Evolutionary conservation across 2,329 filamentous ascomycete species (phyloP).

Genomic region (Scopulariopsis brevicaulis): DNA sequence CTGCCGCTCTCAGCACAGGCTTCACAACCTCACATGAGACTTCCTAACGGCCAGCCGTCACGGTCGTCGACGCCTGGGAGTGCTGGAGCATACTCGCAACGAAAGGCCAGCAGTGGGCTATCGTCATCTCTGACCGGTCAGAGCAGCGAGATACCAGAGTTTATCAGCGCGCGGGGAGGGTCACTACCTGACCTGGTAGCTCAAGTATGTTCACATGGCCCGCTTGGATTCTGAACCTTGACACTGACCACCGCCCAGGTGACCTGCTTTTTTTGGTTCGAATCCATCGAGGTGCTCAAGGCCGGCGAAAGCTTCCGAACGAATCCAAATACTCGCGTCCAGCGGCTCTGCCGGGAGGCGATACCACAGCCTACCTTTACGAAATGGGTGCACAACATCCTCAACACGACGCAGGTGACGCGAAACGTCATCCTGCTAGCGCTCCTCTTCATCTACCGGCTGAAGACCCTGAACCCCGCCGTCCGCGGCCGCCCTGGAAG

Average conservation of each 20-base stretch:
- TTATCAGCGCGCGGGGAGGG: conserved; percentile 4
- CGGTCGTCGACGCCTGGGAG: conserved; percentile 17
- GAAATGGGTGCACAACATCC: conserved; percentile 86
- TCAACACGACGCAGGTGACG: conserved; percentile 90
- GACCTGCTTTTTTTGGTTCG: conserved; percentile 96
- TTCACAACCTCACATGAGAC: neutral
- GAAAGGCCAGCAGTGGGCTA: neutral
- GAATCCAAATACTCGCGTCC: conserved; percentile 25
- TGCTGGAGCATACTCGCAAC: conserved; percentile 9
- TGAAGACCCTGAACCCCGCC: conserved; percentile 81
- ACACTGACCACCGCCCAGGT: conserved; percentile 42
- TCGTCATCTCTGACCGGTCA: conserved; percentile 9
- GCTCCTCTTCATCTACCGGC: conserved; percentile 80
- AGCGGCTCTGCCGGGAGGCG: conserved; percentile 57
- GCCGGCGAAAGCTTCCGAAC: conserved; percentile 53
- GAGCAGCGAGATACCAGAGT: conserved; percentile 6
- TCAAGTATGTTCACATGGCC: neutral
- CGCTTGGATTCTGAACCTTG: neutral
- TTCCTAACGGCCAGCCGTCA: neutral
- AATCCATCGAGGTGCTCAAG: conserved; percentile 69
- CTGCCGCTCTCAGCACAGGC: neutral
- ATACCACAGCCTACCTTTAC: conserved; percentile 69
- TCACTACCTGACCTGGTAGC: conserved; percentile 1
- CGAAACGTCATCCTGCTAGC: conserved; percentile 90
- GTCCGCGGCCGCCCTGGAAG: conserved; percentile 89